Conservation (phyloP, 441 rosid genomes). For the Raphanus hybrid region DNA sequence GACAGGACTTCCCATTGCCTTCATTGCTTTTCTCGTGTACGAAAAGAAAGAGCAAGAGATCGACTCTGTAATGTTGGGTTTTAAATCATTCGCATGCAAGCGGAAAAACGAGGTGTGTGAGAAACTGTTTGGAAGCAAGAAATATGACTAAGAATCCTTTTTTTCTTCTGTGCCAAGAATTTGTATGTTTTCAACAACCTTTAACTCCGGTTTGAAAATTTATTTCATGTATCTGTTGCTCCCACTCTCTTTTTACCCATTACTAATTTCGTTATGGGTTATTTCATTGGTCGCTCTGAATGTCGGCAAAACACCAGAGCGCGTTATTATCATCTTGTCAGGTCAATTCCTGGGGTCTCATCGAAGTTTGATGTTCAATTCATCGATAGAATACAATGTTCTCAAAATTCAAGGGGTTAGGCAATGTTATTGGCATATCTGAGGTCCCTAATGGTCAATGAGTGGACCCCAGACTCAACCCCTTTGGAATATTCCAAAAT, state of each 20-base stretch:
- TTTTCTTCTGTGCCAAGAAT: background rate
- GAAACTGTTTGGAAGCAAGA: conserved; percentile 49
- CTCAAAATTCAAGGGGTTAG: background rate
- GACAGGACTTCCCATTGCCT: conserved; percentile 76
- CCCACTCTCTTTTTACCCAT: background rate
- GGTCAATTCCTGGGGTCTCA: background rate
- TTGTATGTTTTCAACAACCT: conserved; percentile 19
- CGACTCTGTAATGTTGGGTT: conserved; percentile 54
- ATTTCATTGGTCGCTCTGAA: background rate
- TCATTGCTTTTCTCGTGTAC: conserved; percentile 59
- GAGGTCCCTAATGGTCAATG: too few species aligned
- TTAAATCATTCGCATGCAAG: conserved; percentile 53
- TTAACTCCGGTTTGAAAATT: conserved; percentile 9
- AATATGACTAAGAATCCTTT: conserved; percentile 47
- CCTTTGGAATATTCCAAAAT: too few species aligned
- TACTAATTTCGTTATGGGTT: background rate
- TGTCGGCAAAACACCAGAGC: background rate
- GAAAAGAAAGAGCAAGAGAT: conserved; percentile 81
- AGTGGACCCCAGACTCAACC: too few species aligned
- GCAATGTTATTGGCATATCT: too few species aligned
- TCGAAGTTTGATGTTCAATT: background rate
- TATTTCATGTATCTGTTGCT: background rate
- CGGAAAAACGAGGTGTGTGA: conserved; percentile 50
- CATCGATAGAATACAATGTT: background rate
- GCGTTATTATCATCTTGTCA: background rate